Evolutionary conservation across 371 early-diverging fungal species (phyloP).

Genomic region (Sporodiniella umbellata): DNA sequence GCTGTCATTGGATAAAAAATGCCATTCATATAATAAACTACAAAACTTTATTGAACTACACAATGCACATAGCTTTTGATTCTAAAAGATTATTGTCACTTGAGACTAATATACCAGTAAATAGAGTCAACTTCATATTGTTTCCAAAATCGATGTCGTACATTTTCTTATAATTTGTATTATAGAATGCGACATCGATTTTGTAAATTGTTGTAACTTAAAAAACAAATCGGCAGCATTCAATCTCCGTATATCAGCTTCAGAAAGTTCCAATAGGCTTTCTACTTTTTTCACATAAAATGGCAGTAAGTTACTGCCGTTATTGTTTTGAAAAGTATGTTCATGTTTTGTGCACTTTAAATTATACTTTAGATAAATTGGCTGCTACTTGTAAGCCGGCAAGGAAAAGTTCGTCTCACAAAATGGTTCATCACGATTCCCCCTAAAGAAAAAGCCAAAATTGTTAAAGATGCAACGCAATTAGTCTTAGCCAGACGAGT

Average conservation of each 20-base stretch:
- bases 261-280: too few species aligned
- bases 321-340: neutral
- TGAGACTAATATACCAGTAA: too few species aligned
- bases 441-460: conserved; percentile 91
- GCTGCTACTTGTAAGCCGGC: conserved; percentile 65
- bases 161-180: too few species aligned
- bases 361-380: conserved; percentile 60
- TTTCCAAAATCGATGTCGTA: too few species aligned
- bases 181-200: too few species aligned
- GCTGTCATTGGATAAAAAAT: conserved; percentile 17
- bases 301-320: neutral
- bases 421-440: conserved; percentile 95
- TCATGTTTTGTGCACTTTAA: neutral
- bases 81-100: too few species aligned
- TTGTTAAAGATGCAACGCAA: conserved; percentile 91
- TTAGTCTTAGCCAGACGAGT: conserved; percentile 86
- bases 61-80: too few species aligned
- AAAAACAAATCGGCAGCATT: too few species aligned
- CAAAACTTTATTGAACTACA: too few species aligned
- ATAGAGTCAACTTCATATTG: too few species aligned
- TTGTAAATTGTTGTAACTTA: too few species aligned
- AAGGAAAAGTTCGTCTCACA: conserved; percentile 90
- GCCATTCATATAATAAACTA: neutral
- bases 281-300: neutral
- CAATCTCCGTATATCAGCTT: too few species aligned